These are phyloP conservation scores for Thraustochytrium striatum DNA, from an alignment of 352 stramenopile species.

Conservation along the genomic window DNA sequence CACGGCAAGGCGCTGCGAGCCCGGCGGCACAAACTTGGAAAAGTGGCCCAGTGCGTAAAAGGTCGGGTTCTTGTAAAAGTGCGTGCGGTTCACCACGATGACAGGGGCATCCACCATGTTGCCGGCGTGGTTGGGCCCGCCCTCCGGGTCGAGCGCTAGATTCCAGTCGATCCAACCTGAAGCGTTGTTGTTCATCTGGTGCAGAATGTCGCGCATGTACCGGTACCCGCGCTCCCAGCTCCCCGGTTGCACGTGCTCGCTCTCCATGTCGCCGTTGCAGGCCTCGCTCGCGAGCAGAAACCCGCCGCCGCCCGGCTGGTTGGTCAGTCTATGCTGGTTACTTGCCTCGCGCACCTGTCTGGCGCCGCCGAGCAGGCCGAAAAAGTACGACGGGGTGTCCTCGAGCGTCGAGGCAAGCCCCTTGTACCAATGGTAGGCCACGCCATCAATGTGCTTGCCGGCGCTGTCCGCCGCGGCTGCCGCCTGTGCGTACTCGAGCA, in stretches of 20 bases:
- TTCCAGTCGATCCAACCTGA: slow-evolving; percentile 81
- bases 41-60: slow-evolving; percentile 85
- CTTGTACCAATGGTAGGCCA: slow-evolving; percentile 84
- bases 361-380: background rate
- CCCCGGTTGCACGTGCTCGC: slow-evolving; percentile 60
- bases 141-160: slow-evolving; percentile 67
- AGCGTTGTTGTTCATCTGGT: slow-evolving; percentile 71
- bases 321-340: no score
- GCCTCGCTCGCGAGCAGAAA: slow-evolving; percentile 75
- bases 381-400: background rate
- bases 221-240: slow-evolving; percentile 68
- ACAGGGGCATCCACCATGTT: slow-evolving; percentile 70
- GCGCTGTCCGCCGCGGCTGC: no score
- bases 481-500: slow-evolving; percentile 66
- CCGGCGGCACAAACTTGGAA: slow-evolving; percentile 73
- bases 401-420: slow-evolving; percentile 37
- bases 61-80: slow-evolving; percentile 75
- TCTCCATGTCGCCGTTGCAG: slow-evolving; percentile 62
- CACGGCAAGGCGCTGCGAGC: slow-evolving; percentile 61
- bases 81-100: slow-evolving; percentile 64
- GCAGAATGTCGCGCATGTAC: slow-evolving; percentile 76
- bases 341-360: background rate
- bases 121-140: slow-evolving; percentile 69
- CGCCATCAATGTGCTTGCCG: slow-evolving; percentile 74
- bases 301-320: slow-evolving; percentile 37